Evolutionary conservation across 441 rosid genomes (phyloP), one percentile per base, ranked within the genome.

Genomic region (Bocquillonia castaneifolia): DNA sequence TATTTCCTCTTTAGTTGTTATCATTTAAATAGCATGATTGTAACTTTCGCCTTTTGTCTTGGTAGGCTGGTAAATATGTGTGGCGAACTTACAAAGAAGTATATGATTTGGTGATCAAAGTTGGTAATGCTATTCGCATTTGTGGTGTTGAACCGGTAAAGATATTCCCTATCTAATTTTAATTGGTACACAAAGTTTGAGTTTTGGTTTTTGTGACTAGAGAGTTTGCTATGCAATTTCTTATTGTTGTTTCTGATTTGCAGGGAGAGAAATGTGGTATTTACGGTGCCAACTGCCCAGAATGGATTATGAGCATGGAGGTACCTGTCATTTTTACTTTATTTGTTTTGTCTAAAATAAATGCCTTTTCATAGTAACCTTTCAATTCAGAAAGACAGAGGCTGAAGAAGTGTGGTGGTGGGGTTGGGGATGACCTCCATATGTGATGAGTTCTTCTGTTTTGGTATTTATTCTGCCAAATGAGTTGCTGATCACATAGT

Each of bases 281-380:
- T 69, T 94, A 79, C 63, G 98, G 99, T 69, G 93, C 85, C 67
- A 94, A 94, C 68, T 82, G 83, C 56, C 40, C 94, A 1, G 97
- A 94, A 75, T 94, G 99, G 99, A 77, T 92, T 67, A 85, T 92
- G 47, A 90, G 99, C 85, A 94, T 94, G 99, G 94, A 92, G 98
- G 99, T 93, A 80, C 28, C 44, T 7, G 10, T 10, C 10, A 28
- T 2, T 61, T 69, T 69, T 20, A 40, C 6, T 36, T 64, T 13
- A 55, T 29, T 5, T 28, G 2, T 62, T 69, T 71, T 26, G 37
- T 7, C 32, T 66, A 5, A 20, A 32, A 44, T 7, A 12, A 73
- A 66, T 20, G 20, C 25, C 51, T 42, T 48, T 22, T 8, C 22
- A 39, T 50, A 25, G 47, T 64, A 2, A 66, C 10, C 45, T 66